A percentile compares a stretch with the other conserved stretches of the same genome.
Conservation (phyloP, 2,329 filamentous ascomycete species). For the Talaromyces sp. region DNA sequence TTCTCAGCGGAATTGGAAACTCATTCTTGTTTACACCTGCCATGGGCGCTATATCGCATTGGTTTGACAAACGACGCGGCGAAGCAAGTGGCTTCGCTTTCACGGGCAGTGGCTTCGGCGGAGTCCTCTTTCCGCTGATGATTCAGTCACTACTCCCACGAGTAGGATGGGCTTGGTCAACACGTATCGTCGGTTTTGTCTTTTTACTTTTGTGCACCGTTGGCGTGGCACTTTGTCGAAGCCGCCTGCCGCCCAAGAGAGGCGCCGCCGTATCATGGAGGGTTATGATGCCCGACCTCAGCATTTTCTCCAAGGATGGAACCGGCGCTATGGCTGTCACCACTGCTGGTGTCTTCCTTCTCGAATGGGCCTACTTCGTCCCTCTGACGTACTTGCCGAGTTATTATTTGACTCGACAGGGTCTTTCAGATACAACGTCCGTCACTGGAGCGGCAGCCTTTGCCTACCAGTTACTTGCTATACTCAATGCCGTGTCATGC, state of each 20-base stretch:
- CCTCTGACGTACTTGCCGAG: conserved; percentile 35
- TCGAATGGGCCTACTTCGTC: conserved; percentile 37
- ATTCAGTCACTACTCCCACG: conserved; percentile 27
- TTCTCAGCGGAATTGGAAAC: conserved; percentile 33
- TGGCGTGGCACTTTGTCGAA: conserved; percentile 23
- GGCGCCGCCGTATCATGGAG: not conserved
- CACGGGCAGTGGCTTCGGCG: conserved; percentile 34
- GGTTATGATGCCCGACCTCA: conserved; percentile 2
- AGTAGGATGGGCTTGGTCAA: conserved; percentile 32
- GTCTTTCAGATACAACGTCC: conserved; percentile 20
- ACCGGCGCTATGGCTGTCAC: conserved; percentile 21
- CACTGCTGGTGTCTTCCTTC: conserved; percentile 31
- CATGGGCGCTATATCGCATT: conserved; percentile 32
- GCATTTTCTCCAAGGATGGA: conserved; percentile 4
- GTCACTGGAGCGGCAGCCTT: conserved; percentile 25
- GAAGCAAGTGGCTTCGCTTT: conserved; percentile 35
- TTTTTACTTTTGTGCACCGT: conserved; percentile 21
- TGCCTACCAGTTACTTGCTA: conserved; percentile 30
- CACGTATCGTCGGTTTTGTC: conserved; percentile 30
- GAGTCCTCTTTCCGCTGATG: conserved; percentile 35
- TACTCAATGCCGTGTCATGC: conserved; percentile 31
- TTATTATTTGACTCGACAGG: conserved; percentile 21
- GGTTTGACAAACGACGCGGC: conserved; percentile 32
- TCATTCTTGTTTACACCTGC: conserved; percentile 32
- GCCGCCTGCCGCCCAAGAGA: conserved; percentile 24